phyloP scores from a whole-genome alignment of 208 protist species.

The Tritrichomonas musculus region DNA sequence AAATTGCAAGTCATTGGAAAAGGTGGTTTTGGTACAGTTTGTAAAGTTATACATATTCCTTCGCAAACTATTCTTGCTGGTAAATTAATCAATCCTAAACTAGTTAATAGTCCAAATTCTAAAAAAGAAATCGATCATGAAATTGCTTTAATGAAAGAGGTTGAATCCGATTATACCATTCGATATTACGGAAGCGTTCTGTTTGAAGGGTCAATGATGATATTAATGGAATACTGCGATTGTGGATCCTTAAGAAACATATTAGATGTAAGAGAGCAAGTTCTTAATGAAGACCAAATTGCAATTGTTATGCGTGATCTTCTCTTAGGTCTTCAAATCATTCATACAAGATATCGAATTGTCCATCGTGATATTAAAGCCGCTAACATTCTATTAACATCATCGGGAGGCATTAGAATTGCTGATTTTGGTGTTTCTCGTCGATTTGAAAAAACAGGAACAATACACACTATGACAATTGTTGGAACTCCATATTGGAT shows the following conservation, averaged over 20 bases:
- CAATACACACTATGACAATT: neutral
- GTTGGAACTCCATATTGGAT: constrained; percentile 27
- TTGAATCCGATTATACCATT: neutral
- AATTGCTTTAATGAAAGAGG: neutral
- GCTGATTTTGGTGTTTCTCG: constrained; percentile 49
- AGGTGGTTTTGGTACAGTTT: neutral
- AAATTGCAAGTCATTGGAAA: neutral
- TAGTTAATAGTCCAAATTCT: neutral
- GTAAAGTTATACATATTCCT: neutral
- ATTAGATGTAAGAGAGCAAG: neutral
- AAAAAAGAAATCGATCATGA: neutral
- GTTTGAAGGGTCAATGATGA: neutral
- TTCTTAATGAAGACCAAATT: neutral
- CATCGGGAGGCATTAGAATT: constrained; percentile 38
- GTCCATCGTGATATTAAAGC: constrained; percentile 81
- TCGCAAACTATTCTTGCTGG: neutral
- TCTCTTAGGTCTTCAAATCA: neutral
- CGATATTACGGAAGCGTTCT: neutral
- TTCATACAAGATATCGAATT: constrained; percentile 36
- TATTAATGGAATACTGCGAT: neutral
- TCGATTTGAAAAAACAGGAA: neutral
- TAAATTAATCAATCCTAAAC: neutral
- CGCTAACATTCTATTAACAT: constrained; percentile 37
- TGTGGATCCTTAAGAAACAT: neutral
- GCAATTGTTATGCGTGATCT: neutral